Evolutionary conservation across 306 rosid species (phyloP), one percentile per base, ranked within the genome.

Genomic region (Alnus glutinosa): DNA sequence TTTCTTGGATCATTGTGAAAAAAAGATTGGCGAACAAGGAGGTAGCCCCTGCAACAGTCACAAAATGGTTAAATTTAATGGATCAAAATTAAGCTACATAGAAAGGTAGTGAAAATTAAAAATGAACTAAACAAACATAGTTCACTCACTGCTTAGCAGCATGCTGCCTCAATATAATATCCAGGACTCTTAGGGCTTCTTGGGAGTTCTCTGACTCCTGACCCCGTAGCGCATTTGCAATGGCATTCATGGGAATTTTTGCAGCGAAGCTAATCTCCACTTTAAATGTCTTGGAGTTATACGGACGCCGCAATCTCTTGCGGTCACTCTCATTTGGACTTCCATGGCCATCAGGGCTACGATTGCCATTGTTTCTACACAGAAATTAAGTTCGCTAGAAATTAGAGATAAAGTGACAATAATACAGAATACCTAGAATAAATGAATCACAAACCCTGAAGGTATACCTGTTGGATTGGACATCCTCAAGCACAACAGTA

Each of bases 241-340:
- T 95, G 9, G 98, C 90, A 82, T 85, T 92, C 88, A 93, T 82
- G 0, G 99, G 98, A 58, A 96, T 93, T 48, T 89, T 93, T 0
- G 97, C 83, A 5, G 99, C 99, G 89, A 78, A 93, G 79, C 89
- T 96, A 11, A 96, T 86, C 68, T 96, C 96, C 68, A 96, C 98
- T 55, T 82, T 90, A 47, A 76, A 96, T 0, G 94, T 81, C 72
- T 96, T 96, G 0, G 98, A 77, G 3, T 85, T 86, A 34, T 83
- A 81, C 0, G 89, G 91, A 3, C 97, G 91, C 7, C 91, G 74
- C 66, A 92, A 18, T 80, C 99, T 91, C 87, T 96, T 96, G 42
- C 82, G 80, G 78, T 96, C 99, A 82, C 73, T 72, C 28, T 93
- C 93, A 78, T 83, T 86, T 0, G 90, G 87, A 77, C 93, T 89